A percentile compares a stretch with the other conserved stretches of the same genome.
Conservation (phyloP, 768 basidiomycete species). For the Phanerochaete sordida region DNA sequence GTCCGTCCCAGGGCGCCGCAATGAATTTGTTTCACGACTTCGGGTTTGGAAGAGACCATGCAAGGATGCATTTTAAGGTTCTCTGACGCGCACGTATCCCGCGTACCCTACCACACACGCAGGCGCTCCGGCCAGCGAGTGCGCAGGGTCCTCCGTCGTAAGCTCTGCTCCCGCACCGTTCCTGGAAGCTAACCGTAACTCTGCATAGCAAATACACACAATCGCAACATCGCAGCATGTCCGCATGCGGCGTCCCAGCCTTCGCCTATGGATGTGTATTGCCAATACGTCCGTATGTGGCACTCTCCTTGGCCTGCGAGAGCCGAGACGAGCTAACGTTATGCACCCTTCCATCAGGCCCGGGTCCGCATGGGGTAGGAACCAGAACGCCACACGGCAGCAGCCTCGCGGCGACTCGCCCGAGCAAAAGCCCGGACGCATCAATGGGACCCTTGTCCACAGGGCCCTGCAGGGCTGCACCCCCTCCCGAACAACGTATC, state of each 20-base stretch:
- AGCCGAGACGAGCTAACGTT: not conserved
- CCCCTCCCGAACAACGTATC: no score
- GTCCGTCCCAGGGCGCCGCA: not conserved
- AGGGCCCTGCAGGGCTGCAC: no score
- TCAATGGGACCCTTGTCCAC: no score
- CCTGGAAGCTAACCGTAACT: no score
- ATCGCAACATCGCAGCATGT: no score
- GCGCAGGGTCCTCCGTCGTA: no score
- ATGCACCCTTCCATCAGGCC: not conserved
- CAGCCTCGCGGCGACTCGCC: not conserved
- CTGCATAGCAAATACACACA: no score
- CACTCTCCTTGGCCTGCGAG: not conserved
- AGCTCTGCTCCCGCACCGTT: no score
- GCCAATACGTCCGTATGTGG: not conserved
- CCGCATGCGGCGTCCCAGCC: not conserved
- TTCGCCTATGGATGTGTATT: not conserved
- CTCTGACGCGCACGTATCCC: not conserved
- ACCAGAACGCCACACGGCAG: not conserved
- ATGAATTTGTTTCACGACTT: not conserved
- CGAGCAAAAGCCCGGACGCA: no score
- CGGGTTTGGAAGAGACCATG: not conserved
- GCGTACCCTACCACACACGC: not conserved
- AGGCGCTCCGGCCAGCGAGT: not conserved
- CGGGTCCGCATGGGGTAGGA: not conserved
- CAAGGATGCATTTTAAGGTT: not conserved